Evolutionary conservation across 371 early-diverging fungal species (phyloP).

Genomic region (Syncephalastrum monosporum): DNA sequence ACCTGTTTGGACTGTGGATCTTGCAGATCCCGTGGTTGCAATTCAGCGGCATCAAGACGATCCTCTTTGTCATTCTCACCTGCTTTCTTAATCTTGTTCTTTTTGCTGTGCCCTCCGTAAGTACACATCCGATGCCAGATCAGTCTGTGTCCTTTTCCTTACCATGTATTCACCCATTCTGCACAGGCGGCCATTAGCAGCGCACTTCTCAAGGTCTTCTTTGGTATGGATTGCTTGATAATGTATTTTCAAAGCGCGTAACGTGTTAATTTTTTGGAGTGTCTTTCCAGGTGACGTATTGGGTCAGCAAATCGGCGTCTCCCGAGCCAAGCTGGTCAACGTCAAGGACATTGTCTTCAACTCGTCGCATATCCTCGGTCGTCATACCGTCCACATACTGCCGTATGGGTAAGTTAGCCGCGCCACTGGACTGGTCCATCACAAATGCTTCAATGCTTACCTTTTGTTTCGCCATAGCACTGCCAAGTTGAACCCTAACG

Average conservation of each 20-base stretch:
- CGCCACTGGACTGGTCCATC: too few relatives aligned
- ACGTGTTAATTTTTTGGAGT: background rate
- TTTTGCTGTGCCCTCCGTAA: conserved; percentile 37
- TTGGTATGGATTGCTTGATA: conserved; percentile 7
- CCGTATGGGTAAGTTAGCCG: conserved; percentile 39
- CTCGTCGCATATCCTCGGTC: conserved; percentile 46
- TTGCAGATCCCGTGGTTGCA: conserved; percentile 51
- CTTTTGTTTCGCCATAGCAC: conserved; percentile 23
- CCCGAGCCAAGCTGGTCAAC: conserved; percentile 40
- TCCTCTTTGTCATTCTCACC: conserved; percentile 15
- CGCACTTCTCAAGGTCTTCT: conserved; percentile 11
- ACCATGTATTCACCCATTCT: background rate
- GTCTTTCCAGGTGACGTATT: conserved; percentile 24
- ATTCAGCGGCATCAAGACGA: conserved; percentile 32
- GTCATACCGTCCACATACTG: conserved; percentile 50
- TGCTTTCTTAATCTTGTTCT: conserved; percentile 19
- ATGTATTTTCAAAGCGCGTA: background rate
- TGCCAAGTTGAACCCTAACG: conserved; percentile 44
- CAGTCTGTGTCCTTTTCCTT: background rate
- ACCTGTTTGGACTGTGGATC: conserved; percentile 32
- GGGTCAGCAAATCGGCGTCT: conserved; percentile 37
- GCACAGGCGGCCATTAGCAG: conserved; percentile 10
- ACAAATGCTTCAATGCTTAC: background rate
- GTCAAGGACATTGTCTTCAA: conserved; percentile 41
- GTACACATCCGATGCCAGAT: background rate